Evolutionary conservation across 2,329 filamentous ascomycete species (phyloP).

Genomic region (Zymoseptoria pseudotritici): DNA sequence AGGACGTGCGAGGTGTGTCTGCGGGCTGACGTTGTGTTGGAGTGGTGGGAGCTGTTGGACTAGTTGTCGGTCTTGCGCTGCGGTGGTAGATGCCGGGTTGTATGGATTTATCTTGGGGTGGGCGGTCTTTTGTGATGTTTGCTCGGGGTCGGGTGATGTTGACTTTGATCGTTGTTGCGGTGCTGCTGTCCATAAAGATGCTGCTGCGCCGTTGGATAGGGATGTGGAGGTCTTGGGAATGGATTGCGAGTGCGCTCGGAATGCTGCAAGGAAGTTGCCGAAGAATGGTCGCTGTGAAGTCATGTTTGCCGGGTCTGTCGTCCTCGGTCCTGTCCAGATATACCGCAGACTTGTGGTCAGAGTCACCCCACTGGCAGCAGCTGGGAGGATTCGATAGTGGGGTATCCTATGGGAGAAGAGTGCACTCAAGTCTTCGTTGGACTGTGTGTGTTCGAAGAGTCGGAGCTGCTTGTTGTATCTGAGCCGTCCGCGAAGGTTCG

Average conservation of each 20-base stretch:
- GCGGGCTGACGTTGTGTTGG: slow-evolving; percentile 31
- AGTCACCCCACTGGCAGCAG: background rate
- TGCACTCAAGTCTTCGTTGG: too few relatives aligned
- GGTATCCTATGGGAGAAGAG: background rate
- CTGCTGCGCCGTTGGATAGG: slow-evolving; percentile 33
- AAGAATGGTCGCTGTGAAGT: slow-evolving; percentile 60
- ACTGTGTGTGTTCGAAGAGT: too few relatives aligned
- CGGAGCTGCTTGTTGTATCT: too few relatives aligned
- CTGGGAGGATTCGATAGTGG: background rate
- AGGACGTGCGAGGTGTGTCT: slow-evolving; percentile 31
- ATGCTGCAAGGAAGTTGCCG: slow-evolving; percentile 60
- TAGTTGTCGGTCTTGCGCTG: slow-evolving; percentile 33
- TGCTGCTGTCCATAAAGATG: slow-evolving; percentile 21
- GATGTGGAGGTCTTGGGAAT: slow-evolving; percentile 49
- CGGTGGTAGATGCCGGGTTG: slow-evolving; percentile 15
- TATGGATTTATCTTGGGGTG: slow-evolving; percentile 37
- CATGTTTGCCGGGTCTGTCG: slow-evolving; percentile 37
- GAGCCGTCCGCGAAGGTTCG: too few relatives aligned
- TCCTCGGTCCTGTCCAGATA: background rate
- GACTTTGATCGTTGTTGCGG: slow-evolving; percentile 10
- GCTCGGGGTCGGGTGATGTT: slow-evolving; percentile 14
- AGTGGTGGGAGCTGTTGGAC: slow-evolving; percentile 32
- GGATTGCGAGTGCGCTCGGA: slow-evolving; percentile 53
- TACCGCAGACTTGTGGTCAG: background rate
- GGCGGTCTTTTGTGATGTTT: slow-evolving; percentile 40